Conservation (phyloP, 202 grass and related monocot species). For the Dendrocalamus latiflorus region DNA sequence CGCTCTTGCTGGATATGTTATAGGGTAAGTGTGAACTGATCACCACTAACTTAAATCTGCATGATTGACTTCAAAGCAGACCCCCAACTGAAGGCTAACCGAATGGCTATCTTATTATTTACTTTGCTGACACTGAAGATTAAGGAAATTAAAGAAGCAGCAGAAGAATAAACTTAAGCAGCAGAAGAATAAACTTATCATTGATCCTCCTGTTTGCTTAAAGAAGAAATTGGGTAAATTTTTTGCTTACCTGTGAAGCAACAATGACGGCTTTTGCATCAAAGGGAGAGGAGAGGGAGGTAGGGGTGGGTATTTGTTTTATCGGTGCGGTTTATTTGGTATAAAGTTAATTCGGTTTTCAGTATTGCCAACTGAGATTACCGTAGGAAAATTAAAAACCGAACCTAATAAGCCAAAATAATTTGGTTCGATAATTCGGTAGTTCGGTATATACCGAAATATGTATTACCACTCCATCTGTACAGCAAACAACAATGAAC, state of each 20-base stretch:
- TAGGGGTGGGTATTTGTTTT: too few relatives aligned
- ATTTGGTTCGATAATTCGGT: too few relatives aligned
- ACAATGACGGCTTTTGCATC: constrained; percentile 35
- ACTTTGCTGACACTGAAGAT: constrained; percentile 17
- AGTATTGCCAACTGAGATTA: too few relatives aligned
- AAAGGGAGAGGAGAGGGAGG: background rate
- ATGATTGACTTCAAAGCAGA: background rate
- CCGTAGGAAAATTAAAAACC: too few relatives aligned
- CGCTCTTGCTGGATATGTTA: background rate
- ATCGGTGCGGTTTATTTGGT: too few relatives aligned
- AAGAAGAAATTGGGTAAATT: background rate
- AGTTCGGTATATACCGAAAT: too few relatives aligned
- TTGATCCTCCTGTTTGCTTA: constrained; percentile 4
- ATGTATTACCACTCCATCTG: too few relatives aligned
- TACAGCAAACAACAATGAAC: too few relatives aligned
- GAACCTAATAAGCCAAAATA: too few relatives aligned
- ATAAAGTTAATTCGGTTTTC: too few relatives aligned
- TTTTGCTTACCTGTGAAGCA: constrained; percentile 51
- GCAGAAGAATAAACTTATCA: constrained; percentile 1
- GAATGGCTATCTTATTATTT: background rate
- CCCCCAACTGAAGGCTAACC: background rate
- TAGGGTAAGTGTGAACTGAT: too few relatives aligned
- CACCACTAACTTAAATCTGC: background rate
- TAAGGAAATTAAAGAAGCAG: background rate
- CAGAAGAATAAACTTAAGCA: too few relatives aligned